A percentile compares a stretch with the other conserved stretches of the same genome.
phyloP scores from a whole-genome alignment of 495 filamentous ascomycete species.

The Clavariopsis aquatica region DNA sequence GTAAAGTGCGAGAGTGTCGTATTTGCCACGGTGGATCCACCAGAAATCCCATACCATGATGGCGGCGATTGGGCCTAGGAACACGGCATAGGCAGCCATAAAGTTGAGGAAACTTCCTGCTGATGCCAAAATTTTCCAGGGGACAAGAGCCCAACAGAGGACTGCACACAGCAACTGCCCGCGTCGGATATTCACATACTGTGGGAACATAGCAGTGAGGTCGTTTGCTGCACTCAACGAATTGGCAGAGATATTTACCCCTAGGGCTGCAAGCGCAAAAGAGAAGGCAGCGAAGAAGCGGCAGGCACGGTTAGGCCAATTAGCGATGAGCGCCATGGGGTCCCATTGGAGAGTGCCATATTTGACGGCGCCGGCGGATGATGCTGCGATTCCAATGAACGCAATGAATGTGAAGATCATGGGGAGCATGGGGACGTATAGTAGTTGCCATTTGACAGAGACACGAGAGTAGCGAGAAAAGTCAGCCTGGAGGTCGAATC shows the following conservation, averaged over 20 bases:
- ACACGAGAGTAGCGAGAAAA: conserved; percentile 60
- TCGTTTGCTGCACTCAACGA: conserved; percentile 61
- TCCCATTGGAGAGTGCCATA: conserved; percentile 60
- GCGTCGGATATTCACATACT: conserved; percentile 60
- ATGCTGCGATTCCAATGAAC: conserved; percentile 43
- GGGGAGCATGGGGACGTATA: conserved; percentile 61
- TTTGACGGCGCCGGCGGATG: conserved; percentile 40
- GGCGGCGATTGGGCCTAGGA: conserved; percentile 68
- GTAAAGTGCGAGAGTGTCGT: conserved; percentile 63
- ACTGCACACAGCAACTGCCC: conserved; percentile 57
- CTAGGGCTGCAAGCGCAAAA: conserved; percentile 57
- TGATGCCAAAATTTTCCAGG: conserved; percentile 64
- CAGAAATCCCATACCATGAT: conserved; percentile 71
- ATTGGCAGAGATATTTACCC: conserved; percentile 64
- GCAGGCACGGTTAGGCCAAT: conserved; percentile 57
- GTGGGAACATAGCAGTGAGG: conserved; percentile 58
- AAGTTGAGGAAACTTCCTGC: conserved; percentile 61
- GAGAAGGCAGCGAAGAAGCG: conserved; percentile 59
- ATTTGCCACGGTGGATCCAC: conserved; percentile 61
- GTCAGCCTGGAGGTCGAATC: conserved; percentile 46
- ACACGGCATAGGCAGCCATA: conserved; percentile 59
- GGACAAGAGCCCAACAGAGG: conserved; percentile 59
- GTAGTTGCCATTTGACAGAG: conserved; percentile 53
- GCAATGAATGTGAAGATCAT: conserved; percentile 56
- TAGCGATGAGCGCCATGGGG: conserved; percentile 54